Conservation (phyloP, 805 yeast species). For the Saccharomyces mikatae region DNA sequence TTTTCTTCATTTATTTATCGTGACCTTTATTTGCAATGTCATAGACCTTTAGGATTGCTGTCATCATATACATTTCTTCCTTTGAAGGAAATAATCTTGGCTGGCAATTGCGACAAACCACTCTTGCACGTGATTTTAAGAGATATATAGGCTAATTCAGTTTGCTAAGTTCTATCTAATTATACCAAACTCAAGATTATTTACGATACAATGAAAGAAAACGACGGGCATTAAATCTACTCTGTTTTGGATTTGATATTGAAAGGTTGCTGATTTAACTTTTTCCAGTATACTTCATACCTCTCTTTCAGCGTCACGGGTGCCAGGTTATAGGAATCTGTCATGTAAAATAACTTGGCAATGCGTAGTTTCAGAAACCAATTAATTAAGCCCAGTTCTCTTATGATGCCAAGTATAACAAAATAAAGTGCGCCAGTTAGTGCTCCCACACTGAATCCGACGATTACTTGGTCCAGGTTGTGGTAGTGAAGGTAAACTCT, state of each 20-base stretch:
- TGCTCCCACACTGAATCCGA: slow-evolving; percentile 62
- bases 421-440: slow-evolving; percentile 54
- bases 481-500: slow-evolving; percentile 78
- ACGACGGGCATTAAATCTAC: not conserved
- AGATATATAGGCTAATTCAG: not conserved
- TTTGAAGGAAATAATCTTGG: not conserved
- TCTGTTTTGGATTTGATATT: not conserved
- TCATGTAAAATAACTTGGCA: slow-evolving; percentile 42
- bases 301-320: slow-evolving; percentile 44
- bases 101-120: not conserved
- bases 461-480: slow-evolving; percentile 58
- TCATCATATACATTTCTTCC: not conserved
- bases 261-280: slow-evolving; percentile 6
- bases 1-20: not conserved
- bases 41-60: not conserved
- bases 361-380: slow-evolving; percentile 57
- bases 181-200: not conserved
- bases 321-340: slow-evolving; percentile 50
- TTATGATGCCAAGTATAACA: slow-evolving; percentile 39
- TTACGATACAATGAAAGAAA: not conserved
- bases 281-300: slow-evolving; percentile 29
- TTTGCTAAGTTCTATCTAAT: not conserved
- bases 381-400: slow-evolving; percentile 62
- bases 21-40: not conserved
- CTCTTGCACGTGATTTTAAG: not conserved